phyloP scores from a whole-genome alignment of 768 basidiomycete species.

The Mycena vitilis region DNA sequence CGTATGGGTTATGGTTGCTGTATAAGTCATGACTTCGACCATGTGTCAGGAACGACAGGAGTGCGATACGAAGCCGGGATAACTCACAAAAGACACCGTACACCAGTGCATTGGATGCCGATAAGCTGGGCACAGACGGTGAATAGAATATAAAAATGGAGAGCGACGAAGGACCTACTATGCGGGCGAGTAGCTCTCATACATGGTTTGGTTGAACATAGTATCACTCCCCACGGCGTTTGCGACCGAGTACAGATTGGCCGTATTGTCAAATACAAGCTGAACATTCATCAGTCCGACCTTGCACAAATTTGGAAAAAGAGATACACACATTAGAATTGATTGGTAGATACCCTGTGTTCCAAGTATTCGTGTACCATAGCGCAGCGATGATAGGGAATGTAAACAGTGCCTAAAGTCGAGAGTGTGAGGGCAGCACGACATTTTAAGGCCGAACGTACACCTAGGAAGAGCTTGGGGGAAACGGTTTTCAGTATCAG shows the following conservation, averaged over 20 bases:
- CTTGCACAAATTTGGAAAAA: not conserved
- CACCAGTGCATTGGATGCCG: constrained; percentile 42
- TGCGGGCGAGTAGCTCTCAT: constrained; percentile 52
- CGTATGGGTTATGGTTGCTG: constrained; percentile 53
- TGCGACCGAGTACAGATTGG: constrained; percentile 51
- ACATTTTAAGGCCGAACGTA: not conserved
- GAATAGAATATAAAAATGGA: not conserved
- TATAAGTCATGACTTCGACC: constrained; percentile 33
- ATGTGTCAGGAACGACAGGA: constrained; percentile 32
- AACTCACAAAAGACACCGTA: constrained; percentile 40
- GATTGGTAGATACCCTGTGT: constrained; percentile 52
- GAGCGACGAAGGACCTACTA: constrained; percentile 33
- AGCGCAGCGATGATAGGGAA: constrained; percentile 21
- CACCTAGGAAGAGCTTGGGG: constrained; percentile 25
- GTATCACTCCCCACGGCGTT: constrained; percentile 48
- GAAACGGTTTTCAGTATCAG: not conserved
- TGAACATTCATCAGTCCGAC: not conserved
- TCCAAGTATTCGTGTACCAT: constrained; percentile 48
- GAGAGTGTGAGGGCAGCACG: too few species aligned
- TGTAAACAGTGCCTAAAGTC: constrained; percentile 21
- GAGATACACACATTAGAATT: constrained; percentile 43
- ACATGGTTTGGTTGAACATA: constrained; percentile 48
- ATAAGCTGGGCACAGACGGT: constrained; percentile 3
- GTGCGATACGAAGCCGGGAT: constrained; percentile 27
- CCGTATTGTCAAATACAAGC: constrained; percentile 56